Evolutionary conservation across 2,329 filamentous ascomycete species (phyloP).

Genomic region (Penicillium corylophilum): DNA sequence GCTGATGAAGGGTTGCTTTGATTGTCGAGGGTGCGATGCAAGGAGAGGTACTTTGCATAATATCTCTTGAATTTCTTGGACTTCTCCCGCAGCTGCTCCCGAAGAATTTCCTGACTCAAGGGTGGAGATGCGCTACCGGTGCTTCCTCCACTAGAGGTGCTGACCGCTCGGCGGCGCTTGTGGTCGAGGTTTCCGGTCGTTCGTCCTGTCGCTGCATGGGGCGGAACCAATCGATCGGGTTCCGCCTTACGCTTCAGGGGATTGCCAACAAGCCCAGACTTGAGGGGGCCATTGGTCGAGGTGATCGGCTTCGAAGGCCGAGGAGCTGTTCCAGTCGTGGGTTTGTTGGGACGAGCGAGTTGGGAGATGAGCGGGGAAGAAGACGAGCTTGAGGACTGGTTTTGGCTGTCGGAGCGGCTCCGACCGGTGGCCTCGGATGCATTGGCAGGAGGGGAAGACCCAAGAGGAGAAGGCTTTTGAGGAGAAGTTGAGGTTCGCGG

Average conservation of each 20-base stretch:
- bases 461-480: constrained; percentile 62
- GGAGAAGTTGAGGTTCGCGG: constrained; percentile 52
- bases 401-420: constrained; percentile 41
- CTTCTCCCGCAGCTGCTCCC: constrained; percentile 42
- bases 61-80: constrained; percentile 54
- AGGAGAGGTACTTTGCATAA: constrained; percentile 57
- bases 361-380: constrained; percentile 48
- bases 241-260: constrained; percentile 45
- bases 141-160: constrained; percentile 41
- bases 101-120: constrained; percentile 36
- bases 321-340: constrained; percentile 16
- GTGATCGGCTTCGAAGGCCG: constrained; percentile 18
- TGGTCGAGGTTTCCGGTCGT: constrained; percentile 42
- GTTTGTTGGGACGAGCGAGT: constrained; percentile 30
- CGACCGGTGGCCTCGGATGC: constrained; percentile 57
- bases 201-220: constrained; percentile 24
- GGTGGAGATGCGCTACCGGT: constrained; percentile 44
- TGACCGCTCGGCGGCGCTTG: constrained; percentile 40
- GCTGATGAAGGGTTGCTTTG: constrained; percentile 46
- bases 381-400: constrained; percentile 44
- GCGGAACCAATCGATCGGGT: constrained; percentile 27
- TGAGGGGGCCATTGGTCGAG: constrained; percentile 30
- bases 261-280: constrained; percentile 29
- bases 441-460: constrained; percentile 61
- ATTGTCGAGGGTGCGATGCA: constrained; percentile 51